Conservation (phyloP, 148 eudicot genomes). For the Cornus controversa region DNA sequence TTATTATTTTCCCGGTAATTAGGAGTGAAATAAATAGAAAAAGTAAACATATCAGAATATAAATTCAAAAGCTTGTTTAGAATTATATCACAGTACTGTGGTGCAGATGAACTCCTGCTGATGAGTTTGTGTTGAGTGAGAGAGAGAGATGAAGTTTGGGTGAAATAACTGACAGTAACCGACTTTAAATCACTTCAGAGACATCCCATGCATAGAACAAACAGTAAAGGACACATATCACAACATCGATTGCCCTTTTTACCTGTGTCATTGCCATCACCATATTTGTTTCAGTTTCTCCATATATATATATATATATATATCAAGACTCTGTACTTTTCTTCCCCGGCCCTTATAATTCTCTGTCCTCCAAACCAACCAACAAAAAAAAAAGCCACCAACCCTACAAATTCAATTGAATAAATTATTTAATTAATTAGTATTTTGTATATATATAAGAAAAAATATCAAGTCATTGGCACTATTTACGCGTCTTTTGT, state of each 20-base stretch:
- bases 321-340: background rate
- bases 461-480: constrained; percentile 4
- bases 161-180: constrained; percentile 4
- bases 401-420: constrained; percentile 1
- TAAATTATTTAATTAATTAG: background rate
- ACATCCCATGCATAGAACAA: background rate
- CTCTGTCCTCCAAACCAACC: background rate
- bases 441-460: background rate
- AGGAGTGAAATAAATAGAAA: no score
- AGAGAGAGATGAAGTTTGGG: background rate
- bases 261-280: constrained; percentile 1
- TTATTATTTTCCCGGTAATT: no score
- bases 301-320: background rate
- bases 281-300: background rate
- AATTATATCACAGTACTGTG: no score
- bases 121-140: background rate
- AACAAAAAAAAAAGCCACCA: background rate
- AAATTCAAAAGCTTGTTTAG: no score
- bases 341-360: background rate
- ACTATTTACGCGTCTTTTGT: constrained; percentile 9
- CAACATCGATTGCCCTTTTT: constrained; percentile 16
- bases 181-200: background rate
- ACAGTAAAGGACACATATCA: constrained; percentile 7
- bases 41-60: no score
- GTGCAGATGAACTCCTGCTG: background rate